These are phyloP conservation scores for Fusarium sp. DNA, from an alignment of 2,329 filamentous ascomycete genomes.

Conservation along the genomic window DNA sequence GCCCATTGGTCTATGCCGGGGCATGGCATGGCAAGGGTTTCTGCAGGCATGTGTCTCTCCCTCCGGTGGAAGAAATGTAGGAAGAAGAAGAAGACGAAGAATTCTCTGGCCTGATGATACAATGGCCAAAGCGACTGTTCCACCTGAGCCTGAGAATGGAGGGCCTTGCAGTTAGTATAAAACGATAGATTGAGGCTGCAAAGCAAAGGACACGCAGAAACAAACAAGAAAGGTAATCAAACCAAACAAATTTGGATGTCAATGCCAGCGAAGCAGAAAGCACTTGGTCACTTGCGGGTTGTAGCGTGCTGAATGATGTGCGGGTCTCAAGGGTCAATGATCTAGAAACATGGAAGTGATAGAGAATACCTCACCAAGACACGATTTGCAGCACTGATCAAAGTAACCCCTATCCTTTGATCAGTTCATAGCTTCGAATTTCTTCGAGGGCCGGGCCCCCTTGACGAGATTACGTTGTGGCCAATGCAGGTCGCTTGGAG, in stretches of 20 bases:
- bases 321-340: slow-evolving; percentile 19
- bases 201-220: slow-evolving; percentile 19
- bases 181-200: slow-evolving; percentile 8
- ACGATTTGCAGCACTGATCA: neutral
- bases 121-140: neutral
- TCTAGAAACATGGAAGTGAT: slow-evolving; percentile 13
- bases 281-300: slow-evolving; percentile 7
- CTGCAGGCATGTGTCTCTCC: slow-evolving; percentile 26
- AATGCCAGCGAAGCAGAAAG: slow-evolving; percentile 41
- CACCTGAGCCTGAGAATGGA: slow-evolving; percentile 10
- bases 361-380: neutral
- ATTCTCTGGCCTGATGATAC: neutral
- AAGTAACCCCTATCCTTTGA: slow-evolving; percentile 26
- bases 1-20: slow-evolving; percentile 15
- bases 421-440: slow-evolving; percentile 26
- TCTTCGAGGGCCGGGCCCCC: slow-evolving; percentile 37
- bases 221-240: slow-evolving; percentile 1
- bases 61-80: slow-evolving; percentile 28
- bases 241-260: neutral
- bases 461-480: slow-evolving; percentile 49
- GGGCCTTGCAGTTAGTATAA: neutral
- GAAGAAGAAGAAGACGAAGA: neutral
- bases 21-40: slow-evolving; percentile 8
- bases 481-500: slow-evolving; percentile 44
- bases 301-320: slow-evolving; percentile 32